Base-by-base conservation (phyloP, 108 stramenopile genomes). In the Stephanodiscus triporus region DNA sequence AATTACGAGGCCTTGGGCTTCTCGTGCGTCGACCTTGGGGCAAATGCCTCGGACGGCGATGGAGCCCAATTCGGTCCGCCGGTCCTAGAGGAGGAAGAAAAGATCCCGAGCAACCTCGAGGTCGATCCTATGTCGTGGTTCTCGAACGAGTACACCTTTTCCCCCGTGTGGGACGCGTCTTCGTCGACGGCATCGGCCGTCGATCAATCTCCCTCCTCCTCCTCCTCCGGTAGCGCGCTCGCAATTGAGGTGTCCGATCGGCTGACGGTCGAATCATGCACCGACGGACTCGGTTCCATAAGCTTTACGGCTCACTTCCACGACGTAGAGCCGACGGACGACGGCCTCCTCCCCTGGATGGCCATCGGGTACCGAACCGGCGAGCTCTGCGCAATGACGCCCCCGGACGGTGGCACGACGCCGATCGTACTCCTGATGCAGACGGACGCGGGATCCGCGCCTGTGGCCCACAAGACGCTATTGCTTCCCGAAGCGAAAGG, bases 21-120 rank as follows among this genome's bases (percentile, higher is more conserved):
- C 24, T 32, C 36, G 29, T 77, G 76, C 43, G 49, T 32, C 32
- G 51, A 77, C 16, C 34, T 66, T 40, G 48, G 63, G 27, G 61
- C 34, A 2, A 32, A 49, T 6, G 37, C 8, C 29, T 61, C 42
- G n/a, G 82, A 70, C 1, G 70, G 43, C 22, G 55, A 36, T 20
- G 40, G 40, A 40, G 40, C 40, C 8, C 8, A 40, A 1, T n/a
- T 66, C 37, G 81, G 81, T 1, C 81, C 81, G 10, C 81, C 84
- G 1, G 47, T 38, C 13, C 32, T 63, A 17, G 81, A 78, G 60
- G 70, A 59, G 0, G 71, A 77, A 19, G 70, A 57, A 22, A 53
- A 74, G 50, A 76, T 85, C 36, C 84, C 84, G 11, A 79, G 77
- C 53, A 82, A 85, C 63, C 63, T 85, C 14, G 84, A 85, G 48